Percentiles rank a stretch among this genome's conserved stretches.
Conservation (phyloP, 345 rosid genomes). For the Arabis alpina region DNA sequence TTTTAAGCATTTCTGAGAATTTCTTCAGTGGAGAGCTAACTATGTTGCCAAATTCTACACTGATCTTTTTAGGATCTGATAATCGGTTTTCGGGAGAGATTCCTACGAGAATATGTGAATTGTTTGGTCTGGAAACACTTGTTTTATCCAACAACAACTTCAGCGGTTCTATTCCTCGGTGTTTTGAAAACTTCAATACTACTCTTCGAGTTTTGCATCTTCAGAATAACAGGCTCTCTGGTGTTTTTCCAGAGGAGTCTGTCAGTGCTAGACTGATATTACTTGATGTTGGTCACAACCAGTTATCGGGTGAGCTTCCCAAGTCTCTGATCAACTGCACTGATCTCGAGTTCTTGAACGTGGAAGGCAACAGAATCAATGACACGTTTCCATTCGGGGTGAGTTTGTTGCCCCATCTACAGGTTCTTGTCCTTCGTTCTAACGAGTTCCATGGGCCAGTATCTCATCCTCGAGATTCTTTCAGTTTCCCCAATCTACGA, state of each 20-base stretch:
- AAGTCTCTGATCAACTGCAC: too few relatives aligned
- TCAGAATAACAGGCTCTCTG: too few relatives aligned
- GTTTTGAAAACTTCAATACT: slow-evolving; percentile 17
- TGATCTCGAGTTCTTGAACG: too few relatives aligned
- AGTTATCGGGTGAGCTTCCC: slow-evolving; percentile 26
- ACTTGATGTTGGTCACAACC: not conserved
- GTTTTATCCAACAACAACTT: slow-evolving; percentile 44
- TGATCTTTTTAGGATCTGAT: not conserved
- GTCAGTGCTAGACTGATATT: too few relatives aligned
- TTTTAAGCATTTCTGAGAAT: slow-evolving; percentile 25
- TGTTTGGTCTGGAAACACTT: not conserved
- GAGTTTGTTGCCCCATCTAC: too few relatives aligned
- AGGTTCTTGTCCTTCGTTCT: too few relatives aligned
- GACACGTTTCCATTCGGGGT: too few relatives aligned
- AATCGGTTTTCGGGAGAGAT: slow-evolving; percentile 30
- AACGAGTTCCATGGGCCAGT: too few relatives aligned
- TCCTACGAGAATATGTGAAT: slow-evolving; percentile 6
- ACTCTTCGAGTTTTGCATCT: not conserved
- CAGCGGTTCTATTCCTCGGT: slow-evolving; percentile 37
- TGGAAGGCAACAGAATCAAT: too few relatives aligned
- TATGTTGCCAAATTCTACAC: not conserved
- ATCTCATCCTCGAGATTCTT: too few relatives aligned
- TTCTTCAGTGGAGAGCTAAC: not conserved
- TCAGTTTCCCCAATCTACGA: too few relatives aligned
- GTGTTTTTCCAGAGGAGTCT: too few relatives aligned